Evolutionary conservation across 2,329 filamentous ascomycete species (phyloP).

Genomic region (Aureobasidium namibiae): DNA sequence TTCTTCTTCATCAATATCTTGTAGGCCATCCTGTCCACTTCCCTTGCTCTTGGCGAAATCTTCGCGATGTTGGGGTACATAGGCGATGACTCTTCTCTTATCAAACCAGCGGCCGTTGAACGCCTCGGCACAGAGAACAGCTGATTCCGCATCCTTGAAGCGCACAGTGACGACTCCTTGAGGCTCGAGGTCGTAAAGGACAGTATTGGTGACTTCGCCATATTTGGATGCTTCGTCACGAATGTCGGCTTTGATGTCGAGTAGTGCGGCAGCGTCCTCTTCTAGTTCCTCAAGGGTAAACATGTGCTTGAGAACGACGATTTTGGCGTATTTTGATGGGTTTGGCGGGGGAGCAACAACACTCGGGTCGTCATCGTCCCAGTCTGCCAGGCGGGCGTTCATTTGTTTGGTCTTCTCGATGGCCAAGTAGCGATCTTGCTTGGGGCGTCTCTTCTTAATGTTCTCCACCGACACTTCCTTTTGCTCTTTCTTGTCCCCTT

Average conservation of each 20-base stretch:
- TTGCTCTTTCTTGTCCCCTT: slow-evolving; percentile 56
- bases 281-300: slow-evolving; percentile 81
- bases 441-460: slow-evolving; percentile 44
- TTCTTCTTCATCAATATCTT: slow-evolving; percentile 19
- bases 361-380: slow-evolving; percentile 79
- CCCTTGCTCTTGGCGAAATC: slow-evolving; percentile 58
- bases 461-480: slow-evolving; percentile 51
- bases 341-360: slow-evolving; percentile 43
- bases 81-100: slow-evolving; percentile 60
- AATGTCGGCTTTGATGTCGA: slow-evolving; percentile 93
- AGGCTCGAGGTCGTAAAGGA: slow-evolving; percentile 78
- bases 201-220: slow-evolving; percentile 82
- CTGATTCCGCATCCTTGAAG: slow-evolving; percentile 64
- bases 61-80: slow-evolving; percentile 48
- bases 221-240: slow-evolving; percentile 81
- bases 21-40: slow-evolving; percentile 38
- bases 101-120: slow-evolving; percentile 79
- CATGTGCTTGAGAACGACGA: slow-evolving; percentile 85
- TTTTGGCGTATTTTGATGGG: slow-evolving; percentile 59
- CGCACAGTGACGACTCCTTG: slow-evolving; percentile 80
- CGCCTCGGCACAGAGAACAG: slow-evolving; percentile 56
- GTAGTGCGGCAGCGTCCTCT: slow-evolving; percentile 70
- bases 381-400: slow-evolving; percentile 78
- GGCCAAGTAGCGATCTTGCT: slow-evolving; percentile 72
- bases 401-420: slow-evolving; percentile 87